Evolutionary conservation across 305 asterid genomes (phyloP).

Genomic region (Solanum hybrid): DNA sequence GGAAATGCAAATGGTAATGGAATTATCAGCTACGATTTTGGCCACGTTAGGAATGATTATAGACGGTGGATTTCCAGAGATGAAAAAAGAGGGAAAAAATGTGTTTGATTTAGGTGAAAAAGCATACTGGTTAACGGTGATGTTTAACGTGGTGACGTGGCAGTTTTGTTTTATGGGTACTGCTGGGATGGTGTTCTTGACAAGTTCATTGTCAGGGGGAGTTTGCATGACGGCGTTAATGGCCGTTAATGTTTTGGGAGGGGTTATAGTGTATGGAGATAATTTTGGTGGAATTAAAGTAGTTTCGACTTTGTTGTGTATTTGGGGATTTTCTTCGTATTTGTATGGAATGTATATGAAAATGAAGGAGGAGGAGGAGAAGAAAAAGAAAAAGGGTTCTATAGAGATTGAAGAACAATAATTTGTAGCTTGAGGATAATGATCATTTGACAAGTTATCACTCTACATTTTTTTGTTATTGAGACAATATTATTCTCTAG

Average conservation of each 20-base stretch:
- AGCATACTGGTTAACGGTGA: not conserved
- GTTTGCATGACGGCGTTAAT: not conserved
- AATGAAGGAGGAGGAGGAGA: not conserved
- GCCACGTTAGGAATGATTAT: not conserved
- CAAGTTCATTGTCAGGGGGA: not conserved
- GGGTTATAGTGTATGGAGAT: not conserved
- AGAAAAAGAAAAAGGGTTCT: not conserved
- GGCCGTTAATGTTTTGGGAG: not conserved
- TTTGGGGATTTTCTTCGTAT: conserved; percentile 1
- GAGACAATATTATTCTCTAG: not conserved
- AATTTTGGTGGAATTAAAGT: not conserved
- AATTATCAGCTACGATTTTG: not conserved
- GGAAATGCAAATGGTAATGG: not conserved
- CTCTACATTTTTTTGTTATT: not conserved
- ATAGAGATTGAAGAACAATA: not conserved
- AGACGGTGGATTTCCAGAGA: not conserved
- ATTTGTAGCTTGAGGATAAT: not conserved
- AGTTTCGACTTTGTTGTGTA: not conserved
- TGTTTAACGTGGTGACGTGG: not conserved
- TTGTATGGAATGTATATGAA: not conserved
- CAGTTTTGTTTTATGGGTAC: not conserved
- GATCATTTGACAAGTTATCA: not conserved
- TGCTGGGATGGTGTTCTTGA: not conserved
- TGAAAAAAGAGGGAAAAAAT: not conserved
- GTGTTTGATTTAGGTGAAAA: not conserved